Evolutionary conservation across 2,329 filamentous ascomycete genomes (phyloP), one percentile per base, ranked within the genome.

Genomic region (Pezicula rhizophila): DNA sequence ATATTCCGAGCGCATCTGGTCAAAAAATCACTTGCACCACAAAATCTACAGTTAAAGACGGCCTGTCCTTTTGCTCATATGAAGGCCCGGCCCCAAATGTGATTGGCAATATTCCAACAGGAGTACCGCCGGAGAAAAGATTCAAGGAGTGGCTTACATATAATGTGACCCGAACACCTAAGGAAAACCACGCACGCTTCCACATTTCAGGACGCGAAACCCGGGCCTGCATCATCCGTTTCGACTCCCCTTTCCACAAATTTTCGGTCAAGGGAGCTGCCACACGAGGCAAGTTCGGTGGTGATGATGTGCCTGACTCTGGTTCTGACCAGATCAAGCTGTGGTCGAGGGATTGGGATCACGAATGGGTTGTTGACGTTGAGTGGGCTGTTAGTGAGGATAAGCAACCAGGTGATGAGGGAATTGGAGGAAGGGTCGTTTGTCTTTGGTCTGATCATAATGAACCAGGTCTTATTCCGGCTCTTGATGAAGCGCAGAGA

Each of bases 371-470:
- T 14, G 84, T 66, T 4, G 80, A 87, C 58, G 76, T 93, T 2
- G 74, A 79, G 48, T 90, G 85, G 84, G 56, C 56, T 1, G 51
- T 57, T 5, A 58, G 47, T 3, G 60, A 60, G 20, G 53, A 57
- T 45, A 61, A 65, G 37, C 54, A 60, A 14, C 61, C 60, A 34
- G 58, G 63, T 46, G 66, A 66, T 12, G 58, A 66, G 51, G 66
- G 67, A 15, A 60, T 89, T 31, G 76, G 74, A 54, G 87, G 90
- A 1, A 76, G 71, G 31, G 81, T 91, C 1, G 76, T 84, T 14
- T 97, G 93, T 67, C 72, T 87, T 28, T 97, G 91, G 90, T 89
- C 85, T 60, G 93, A 99, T 69, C 83, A 80, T 40, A 96, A 96
- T 61, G 70, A 72, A 33, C 67, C 69, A 2, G 84, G 80, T 3